Conservation (phyloP, 2,329 filamentous ascomycete species). For the Nigrospora osmanthi region DNA sequence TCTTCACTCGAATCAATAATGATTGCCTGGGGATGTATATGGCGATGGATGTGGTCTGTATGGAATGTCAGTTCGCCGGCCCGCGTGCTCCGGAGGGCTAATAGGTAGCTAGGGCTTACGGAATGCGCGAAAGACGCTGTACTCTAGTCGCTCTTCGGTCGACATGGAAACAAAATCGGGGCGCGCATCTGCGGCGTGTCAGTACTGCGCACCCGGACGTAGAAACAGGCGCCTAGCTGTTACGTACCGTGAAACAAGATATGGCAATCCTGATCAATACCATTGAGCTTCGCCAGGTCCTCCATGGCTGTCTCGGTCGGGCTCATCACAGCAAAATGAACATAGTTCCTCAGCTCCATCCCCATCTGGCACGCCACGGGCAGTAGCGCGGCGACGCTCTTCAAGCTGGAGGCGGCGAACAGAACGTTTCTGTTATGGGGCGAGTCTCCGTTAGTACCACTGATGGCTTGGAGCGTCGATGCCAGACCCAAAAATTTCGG, state of each 20-base stretch:
- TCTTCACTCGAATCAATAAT: constrained; percentile 59
- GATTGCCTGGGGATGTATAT: constrained; percentile 69
- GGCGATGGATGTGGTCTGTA: constrained; percentile 59
- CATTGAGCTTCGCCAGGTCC: constrained; percentile 69
- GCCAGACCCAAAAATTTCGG: constrained; percentile 62
- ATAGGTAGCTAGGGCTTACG: constrained; percentile 28
- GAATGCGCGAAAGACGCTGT: constrained; percentile 56
- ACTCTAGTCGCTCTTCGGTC: constrained; percentile 60
- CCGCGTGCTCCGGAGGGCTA: constrained; percentile 1
- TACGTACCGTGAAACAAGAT: constrained; percentile 49
- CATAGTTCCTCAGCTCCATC: constrained; percentile 55
- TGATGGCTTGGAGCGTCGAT: constrained; percentile 51
- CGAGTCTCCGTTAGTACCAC: constrained; percentile 42
- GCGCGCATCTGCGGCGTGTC: constrained; percentile 54
- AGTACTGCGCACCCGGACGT: constrained; percentile 5
- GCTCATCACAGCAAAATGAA: constrained; percentile 77
- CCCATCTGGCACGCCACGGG: constrained; percentile 88
- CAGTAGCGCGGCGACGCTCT: constrained; percentile 64
- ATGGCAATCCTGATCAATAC: constrained; percentile 63
- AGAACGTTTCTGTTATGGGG: constrained; percentile 61
- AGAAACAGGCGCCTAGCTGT: neutral
- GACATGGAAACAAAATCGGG: constrained; percentile 66
- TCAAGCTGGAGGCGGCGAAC: constrained; percentile 69
- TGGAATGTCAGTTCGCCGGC: constrained; percentile 6
- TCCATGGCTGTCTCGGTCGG: constrained; percentile 61